Evolutionary conservation across 768 basidiomycete genomes (phyloP).

Genomic region (Bullera alba): DNA sequence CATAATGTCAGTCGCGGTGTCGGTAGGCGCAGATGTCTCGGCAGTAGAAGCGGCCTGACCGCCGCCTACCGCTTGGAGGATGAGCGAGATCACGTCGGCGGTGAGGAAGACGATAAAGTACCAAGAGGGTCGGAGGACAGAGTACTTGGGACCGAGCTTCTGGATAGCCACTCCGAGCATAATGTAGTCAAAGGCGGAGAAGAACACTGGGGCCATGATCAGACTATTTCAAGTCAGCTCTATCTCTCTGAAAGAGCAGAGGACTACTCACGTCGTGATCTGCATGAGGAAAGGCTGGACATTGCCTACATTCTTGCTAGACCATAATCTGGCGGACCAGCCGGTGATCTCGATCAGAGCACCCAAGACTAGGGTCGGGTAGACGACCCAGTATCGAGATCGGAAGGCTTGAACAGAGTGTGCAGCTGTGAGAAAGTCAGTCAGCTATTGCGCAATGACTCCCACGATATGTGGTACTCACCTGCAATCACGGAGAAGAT

Average conservation of each 20-base stretch:
- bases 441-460: not conserved
- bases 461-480: conserved; percentile 4
- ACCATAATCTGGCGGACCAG: conserved; percentile 39
- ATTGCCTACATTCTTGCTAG: conserved; percentile 23
- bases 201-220: conserved; percentile 41
- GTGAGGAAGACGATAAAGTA: conserved; percentile 42
- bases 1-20: conserved; percentile 43
- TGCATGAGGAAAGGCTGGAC: conserved; percentile 41
- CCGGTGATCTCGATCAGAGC: conserved; percentile 35
- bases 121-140: conserved; percentile 13
- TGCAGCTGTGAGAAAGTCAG: conserved; percentile 2
- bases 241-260: not conserved
- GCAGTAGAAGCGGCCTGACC: conserved; percentile 31
- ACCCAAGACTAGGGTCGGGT: conserved; percentile 38
- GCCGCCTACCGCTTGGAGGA: conserved; percentile 44
- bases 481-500: conserved; percentile 35
- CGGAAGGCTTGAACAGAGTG: conserved; percentile 22
- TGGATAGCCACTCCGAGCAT: conserved; percentile 32
- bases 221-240: conserved; percentile 10
- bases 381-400: conserved; percentile 41
- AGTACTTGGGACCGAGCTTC: conserved; percentile 18
- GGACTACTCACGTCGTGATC: conserved; percentile 25
- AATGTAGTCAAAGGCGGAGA: conserved; percentile 33
- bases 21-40: conserved; percentile 19
- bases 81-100: conserved; percentile 40